These are phyloP conservation scores for Silybum marianum DNA, from an alignment of 129 eudicot species.

Conservation along the genomic window DNA sequence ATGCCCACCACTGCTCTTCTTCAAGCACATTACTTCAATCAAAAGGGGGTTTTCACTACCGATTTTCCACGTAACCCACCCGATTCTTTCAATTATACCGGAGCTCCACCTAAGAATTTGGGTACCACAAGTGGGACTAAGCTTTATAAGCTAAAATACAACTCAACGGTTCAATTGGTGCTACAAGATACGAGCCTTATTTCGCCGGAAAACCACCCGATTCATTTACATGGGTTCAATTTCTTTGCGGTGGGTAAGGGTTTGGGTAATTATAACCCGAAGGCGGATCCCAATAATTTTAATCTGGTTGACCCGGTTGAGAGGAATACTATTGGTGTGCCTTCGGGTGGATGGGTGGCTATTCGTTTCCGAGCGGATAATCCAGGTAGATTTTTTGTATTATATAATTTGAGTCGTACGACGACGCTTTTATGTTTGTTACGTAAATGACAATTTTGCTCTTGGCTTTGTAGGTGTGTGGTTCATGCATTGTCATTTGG, in stretches of 20 bases:
- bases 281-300: slow-evolving; percentile 59
- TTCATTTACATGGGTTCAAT: slow-evolving; percentile 81
- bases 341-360: slow-evolving; percentile 90
- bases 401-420: background rate
- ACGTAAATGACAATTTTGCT: background rate
- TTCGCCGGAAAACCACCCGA: slow-evolving; percentile 72
- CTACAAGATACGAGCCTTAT: slow-evolving; percentile 74
- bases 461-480: slow-evolving; percentile 42
- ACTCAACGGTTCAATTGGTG: slow-evolving; percentile 63
- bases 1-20: slow-evolving; percentile 76
- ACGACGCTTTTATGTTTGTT: background rate
- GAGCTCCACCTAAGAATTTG: slow-evolving; percentile 44
- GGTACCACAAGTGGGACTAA: slow-evolving; percentile 63
- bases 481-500: slow-evolving; percentile 70
- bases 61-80: slow-evolving; percentile 84
- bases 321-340: slow-evolving; percentile 80
- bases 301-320: slow-evolving; percentile 87
- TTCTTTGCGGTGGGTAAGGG: slow-evolving; percentile 79
- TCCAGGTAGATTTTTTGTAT: slow-evolving; percentile 52
- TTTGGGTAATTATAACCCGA: slow-evolving; percentile 63
- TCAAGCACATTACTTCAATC: slow-evolving; percentile 70
- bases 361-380: slow-evolving; percentile 78
- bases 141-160: slow-evolving; percentile 60
- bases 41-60: slow-evolving; percentile 69
- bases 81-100: slow-evolving; percentile 58